These are phyloP conservation scores for Xylariales sp. DNA, from an alignment of 2,329 filamentous ascomycete species.

Conservation along the genomic window DNA sequence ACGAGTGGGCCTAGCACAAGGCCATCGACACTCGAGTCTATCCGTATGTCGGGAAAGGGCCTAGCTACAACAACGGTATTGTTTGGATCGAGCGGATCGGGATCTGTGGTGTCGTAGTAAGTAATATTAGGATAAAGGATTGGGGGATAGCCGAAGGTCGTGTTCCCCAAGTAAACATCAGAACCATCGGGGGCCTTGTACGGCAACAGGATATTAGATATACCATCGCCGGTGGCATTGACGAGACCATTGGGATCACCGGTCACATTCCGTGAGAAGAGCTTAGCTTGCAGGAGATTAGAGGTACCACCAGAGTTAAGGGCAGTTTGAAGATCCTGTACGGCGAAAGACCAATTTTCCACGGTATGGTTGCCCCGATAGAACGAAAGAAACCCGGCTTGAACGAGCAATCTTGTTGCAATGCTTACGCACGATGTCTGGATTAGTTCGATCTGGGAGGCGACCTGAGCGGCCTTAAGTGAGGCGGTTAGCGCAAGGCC, in stretches of 20 bases:
- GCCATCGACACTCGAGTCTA: conserved; percentile 61
- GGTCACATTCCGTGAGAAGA: conserved; percentile 77
- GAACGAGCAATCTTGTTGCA: conserved; percentile 72
- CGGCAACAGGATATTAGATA: conserved; percentile 69
- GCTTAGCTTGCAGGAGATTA: conserved; percentile 74
- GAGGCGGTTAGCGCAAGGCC: conserved; percentile 83
- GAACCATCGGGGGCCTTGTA: conserved; percentile 68
- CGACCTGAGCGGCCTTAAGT: conserved; percentile 84
- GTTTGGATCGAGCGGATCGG: conserved; percentile 56
- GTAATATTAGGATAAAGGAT: conserved; percentile 83
- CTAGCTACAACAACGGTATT: conserved; percentile 59
- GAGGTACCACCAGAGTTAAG: conserved; percentile 66
- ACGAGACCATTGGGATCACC: conserved; percentile 67
- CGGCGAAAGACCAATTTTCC: conserved; percentile 70
- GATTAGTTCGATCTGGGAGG: conserved; percentile 81
- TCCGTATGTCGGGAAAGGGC: conserved; percentile 62
- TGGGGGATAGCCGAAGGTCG: conserved; percentile 74
- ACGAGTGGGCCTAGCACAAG: conserved; percentile 82
- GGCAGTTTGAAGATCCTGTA: conserved; percentile 76
- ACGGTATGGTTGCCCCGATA: conserved; percentile 66
- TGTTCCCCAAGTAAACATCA: conserved; percentile 67
- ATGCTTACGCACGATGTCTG: conserved; percentile 80
- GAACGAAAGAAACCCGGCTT: conserved; percentile 63
- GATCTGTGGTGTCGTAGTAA: conserved; percentile 61
- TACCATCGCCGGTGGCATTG: conserved; percentile 68